Base-by-base conservation (phyloP, 805 yeast genomes). In the Zygosaccharomyces bailii region DNA sequence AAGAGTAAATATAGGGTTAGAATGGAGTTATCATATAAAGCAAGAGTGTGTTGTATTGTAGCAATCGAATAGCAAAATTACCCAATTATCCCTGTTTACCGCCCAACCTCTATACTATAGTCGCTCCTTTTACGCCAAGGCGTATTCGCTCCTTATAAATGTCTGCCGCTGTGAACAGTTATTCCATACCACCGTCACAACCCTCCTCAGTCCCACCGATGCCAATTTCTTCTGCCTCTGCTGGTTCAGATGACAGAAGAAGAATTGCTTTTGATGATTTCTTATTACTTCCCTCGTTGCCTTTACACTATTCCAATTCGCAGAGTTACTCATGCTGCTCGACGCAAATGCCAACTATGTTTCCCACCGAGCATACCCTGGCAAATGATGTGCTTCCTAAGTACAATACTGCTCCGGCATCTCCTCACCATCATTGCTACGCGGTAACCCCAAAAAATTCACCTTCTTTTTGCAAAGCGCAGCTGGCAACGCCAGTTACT, bases 401-500 rank as follows among this genome's bases (percentile, higher is more conserved):
- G 42, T 52, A 61, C 25, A 53, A 48, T 18, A 61, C 67, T 8
- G 67, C 65, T 2, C 67, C 67, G 16, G 60, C 63, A 5, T 61
- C 66, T 6, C 62, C 66, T 16, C 45, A 48, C 25, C 46, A 46
- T 29, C 42, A 38, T 27, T 34, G 31, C 9, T 31, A 30, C 19
- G 41, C 38, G 18, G 43, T 50, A 16, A 61, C 63, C 5, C 66
- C 66, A 11, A 48, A 43, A 7, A 46, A 57, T 13, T 59, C 65
- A 5, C 65, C 63, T n/a, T 21, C 47, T 6, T 48, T 50, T 19
- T 19, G 34, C 16, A 51, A 51, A 23, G 49, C 51, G 4, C 42
- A 44, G 7, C 29, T 51, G 24, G 46, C 36, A 4, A 27, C 48
- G 19, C 42, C 48, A 9, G 36, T 25, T 17, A 32, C 38, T 9